phyloP scores from a whole-genome alignment of 257 asterid species.

The Solanum rostratum region DNA sequence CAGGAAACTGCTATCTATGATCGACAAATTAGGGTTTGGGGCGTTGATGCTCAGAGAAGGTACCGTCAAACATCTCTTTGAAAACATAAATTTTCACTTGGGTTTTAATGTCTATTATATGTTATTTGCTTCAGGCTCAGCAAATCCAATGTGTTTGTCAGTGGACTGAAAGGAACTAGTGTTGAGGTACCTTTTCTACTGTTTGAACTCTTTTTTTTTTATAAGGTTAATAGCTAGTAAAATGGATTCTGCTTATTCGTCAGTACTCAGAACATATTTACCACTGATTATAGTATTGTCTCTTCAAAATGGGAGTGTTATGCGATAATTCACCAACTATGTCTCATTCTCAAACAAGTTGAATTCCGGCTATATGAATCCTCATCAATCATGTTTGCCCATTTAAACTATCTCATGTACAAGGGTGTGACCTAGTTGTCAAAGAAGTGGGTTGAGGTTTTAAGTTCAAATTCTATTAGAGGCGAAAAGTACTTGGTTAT shows the following conservation, averaged over 20 bases:
- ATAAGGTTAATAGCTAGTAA: neutral
- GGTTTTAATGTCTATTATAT: neutral
- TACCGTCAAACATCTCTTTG: neutral
- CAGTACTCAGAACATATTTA: neutral
- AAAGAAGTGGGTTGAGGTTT: neutral
- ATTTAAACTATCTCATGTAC: neutral
- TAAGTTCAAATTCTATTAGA: neutral
- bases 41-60: conserved; percentile 98
- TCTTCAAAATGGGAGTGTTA: neutral
- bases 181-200: conserved; percentile 48
- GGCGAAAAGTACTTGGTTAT: neutral
- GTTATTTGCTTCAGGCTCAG: conserved; percentile 43
- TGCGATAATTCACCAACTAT: neutral
- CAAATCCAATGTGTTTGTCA: conserved; percentile 74
- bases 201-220: neutral
- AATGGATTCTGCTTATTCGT: neutral
- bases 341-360: neutral
- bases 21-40: conserved; percentile 99
- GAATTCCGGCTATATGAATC: neutral
- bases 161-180: conserved; percentile 80
- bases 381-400: neutral
- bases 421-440: neutral
- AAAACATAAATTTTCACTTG: neutral
- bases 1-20: conserved; percentile 99
- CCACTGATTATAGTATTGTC: neutral